These are phyloP conservation scores for Lablab purpureus DNA, from an alignment of 306 rosid genomes.

Conservation along the genomic window DNA sequence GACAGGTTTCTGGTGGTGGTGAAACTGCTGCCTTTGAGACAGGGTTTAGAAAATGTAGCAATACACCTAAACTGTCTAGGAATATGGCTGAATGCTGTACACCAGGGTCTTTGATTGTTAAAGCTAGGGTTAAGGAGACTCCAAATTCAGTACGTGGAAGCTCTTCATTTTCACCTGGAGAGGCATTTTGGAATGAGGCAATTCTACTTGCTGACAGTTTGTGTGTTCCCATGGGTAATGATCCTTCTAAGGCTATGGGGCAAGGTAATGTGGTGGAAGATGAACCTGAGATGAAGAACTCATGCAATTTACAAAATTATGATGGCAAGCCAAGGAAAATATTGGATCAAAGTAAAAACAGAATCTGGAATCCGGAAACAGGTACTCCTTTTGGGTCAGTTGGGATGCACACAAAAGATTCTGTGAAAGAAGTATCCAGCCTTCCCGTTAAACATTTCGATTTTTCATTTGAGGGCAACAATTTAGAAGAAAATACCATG, in stretches of 20 bases:
- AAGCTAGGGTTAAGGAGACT: constrained; percentile 59
- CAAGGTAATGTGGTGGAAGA: constrained; percentile 49
- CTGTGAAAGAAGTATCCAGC: constrained; percentile 60
- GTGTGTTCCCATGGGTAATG: constrained; percentile 55
- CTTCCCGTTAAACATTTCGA: constrained; percentile 94
- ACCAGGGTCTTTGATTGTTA: constrained; percentile 73
- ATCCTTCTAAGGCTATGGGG: constrained; percentile 54
- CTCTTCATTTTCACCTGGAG: constrained; percentile 93
- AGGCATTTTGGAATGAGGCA: constrained; percentile 95
- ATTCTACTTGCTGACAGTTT: constrained; percentile 90
- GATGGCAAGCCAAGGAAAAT: constrained; percentile 61
- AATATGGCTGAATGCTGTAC: constrained; percentile 64
- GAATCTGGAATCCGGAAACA: constrained; percentile 44
- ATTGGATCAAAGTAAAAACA: constrained; percentile 55
- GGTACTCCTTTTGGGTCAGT: constrained; percentile 49
- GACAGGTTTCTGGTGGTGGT: constrained; percentile 58
- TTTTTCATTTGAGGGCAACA: constrained; percentile 77
- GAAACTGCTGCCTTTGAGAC: constrained; percentile 50
- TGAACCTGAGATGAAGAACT: constrained; percentile 54
- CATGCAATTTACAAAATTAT: constrained; percentile 57
- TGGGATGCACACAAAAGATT: constrained; percentile 56
- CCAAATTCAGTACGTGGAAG: constrained; percentile 80
- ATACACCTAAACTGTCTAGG: constrained; percentile 56
- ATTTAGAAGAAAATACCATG: constrained; percentile 55
- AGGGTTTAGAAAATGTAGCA: constrained; percentile 69